Base-by-base conservation (phyloP, 257 asterid genomes). In the Solanum commersonii region DNA sequence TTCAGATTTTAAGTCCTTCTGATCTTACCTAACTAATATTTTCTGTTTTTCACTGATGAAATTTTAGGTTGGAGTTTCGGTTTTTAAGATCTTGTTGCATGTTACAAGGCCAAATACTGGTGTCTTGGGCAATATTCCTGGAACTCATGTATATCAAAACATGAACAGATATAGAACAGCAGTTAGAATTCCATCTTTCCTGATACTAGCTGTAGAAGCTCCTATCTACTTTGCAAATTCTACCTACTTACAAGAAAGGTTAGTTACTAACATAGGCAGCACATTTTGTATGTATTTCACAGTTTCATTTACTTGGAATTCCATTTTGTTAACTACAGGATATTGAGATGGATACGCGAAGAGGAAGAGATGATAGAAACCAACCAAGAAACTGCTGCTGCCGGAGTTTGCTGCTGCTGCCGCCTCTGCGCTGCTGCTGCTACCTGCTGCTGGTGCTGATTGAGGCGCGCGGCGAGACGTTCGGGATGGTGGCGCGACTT, bases 151-250 rank as follows among this genome's bases (percentile, higher is more conserved):
- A 85, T 96, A 95, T 88, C 97, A 94, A 86, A 96, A 89, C 81
- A 88, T 95, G 31, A 90, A 76, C 87, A 88, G 96, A 92, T 96
- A 96, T 84, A 92, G 87, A 88, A 96, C 95, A 52, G 96, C 98
- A 23, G 79, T 52, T 11, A 90, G 99, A 56, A 91, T 95, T 87
- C 98, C 99, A 13, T 93, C 92, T 16, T 95, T 96, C 90, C 93
- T 93, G 4, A 90, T 96, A 31, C 87, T 95, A 11, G 94, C 95
- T 1, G 92, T 95, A 29, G 99, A 96, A 87, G 94, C 98, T 86
- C 99, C 98, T 74, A 90, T 96, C 89, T 96, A 95, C 91, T 96
- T 96, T 81, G 98, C 98, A 22, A 96, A 95, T 87, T 93, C 98
- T 22, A 95, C 96, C 25, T 96, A 96, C 89, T 87, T 96, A 12